These are phyloP conservation scores for Phytophthora pluvialis DNA, from an alignment of 352 stramenopile genomes.

Conservation along the genomic window DNA sequence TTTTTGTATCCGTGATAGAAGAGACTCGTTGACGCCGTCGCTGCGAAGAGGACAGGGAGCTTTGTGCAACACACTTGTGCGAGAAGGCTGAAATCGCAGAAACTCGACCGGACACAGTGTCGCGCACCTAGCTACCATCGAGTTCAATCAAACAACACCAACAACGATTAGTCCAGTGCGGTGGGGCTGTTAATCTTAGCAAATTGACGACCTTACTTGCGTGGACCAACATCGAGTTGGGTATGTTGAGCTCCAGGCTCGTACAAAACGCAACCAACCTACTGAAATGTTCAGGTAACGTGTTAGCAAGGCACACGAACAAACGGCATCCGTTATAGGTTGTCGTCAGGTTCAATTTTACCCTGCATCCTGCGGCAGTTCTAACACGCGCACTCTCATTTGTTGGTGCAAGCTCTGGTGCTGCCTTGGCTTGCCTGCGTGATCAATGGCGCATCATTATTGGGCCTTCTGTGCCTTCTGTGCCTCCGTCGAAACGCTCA, in stretches of 20 bases:
- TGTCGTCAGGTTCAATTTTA: no score
- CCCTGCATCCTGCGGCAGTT: no score
- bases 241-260: conserved; percentile 3
- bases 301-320: no score
- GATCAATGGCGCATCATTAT: not conserved
- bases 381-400: no score
- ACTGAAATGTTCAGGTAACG: no score
- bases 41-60: not conserved
- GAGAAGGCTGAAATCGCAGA: conserved; percentile 5
- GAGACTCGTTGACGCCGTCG: conserved; percentile 4
- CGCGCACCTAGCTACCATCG: conserved; percentile 8
- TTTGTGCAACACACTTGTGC: not conserved
- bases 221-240: not conserved
- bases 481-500: conserved; percentile 1
- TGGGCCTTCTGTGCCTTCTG: not conserved
- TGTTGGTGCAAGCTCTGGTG: not conserved
- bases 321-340: no score
- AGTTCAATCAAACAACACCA: conserved; percentile 15
- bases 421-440: not conserved
- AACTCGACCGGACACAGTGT: conserved; percentile 6
- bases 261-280: not conserved
- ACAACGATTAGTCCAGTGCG: conserved; percentile 13
- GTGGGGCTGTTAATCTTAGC: not conserved
- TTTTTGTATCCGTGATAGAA: conserved; percentile 26
- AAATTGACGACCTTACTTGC: conserved; percentile 1